Evolutionary conservation across 768 basidiomycete genomes (phyloP).

Genomic region (Kwoniella sp.): DNA sequence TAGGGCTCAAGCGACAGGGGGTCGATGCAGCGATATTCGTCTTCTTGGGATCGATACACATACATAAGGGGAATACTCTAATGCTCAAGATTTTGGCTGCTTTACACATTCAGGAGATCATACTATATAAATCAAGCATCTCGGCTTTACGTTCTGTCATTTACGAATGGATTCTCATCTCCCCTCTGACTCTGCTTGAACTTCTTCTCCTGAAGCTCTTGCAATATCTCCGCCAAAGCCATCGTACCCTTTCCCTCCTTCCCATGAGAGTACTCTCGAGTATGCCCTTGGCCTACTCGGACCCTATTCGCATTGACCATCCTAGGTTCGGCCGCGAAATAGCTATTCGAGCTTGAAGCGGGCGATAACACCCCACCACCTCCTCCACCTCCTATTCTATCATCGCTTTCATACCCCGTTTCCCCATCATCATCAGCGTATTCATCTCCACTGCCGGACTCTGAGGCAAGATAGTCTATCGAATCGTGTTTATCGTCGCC

Average conservation of each 20-base stretch:
- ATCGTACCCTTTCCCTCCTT: conserved; percentile 7
- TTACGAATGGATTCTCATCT: background rate
- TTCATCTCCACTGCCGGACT: background rate
- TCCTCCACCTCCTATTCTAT: conserved; percentile 3
- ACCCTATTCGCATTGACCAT: conserved; percentile 10
- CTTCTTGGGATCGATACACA: too few species aligned
- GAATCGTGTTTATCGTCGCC: conserved; percentile 13
- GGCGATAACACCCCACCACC: conserved; percentile 6
- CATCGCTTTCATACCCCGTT: conserved; percentile 4
- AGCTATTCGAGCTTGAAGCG: conserved; percentile 5
- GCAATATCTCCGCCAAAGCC: conserved; percentile 14
- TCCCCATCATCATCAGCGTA: background rate
- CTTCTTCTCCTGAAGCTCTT: conserved; percentile 15
- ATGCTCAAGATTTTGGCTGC: too few species aligned
- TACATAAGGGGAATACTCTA: background rate
- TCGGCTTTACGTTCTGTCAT: background rate
- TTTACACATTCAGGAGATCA: too few species aligned
- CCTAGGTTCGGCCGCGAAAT: conserved; percentile 18
- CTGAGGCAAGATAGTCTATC: conserved; percentile 13
- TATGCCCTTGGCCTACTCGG: background rate
- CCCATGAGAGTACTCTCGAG: background rate
- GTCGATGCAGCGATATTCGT: too few species aligned
- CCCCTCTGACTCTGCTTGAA: background rate
- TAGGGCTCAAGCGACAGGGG: too few species aligned
- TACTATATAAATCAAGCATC: too few species aligned